Percentiles rank a stretch among this genome's conserved stretches.
Conservation (phyloP, 2,329 filamentous ascomycete species). For the Diaporthe citri region DNA sequence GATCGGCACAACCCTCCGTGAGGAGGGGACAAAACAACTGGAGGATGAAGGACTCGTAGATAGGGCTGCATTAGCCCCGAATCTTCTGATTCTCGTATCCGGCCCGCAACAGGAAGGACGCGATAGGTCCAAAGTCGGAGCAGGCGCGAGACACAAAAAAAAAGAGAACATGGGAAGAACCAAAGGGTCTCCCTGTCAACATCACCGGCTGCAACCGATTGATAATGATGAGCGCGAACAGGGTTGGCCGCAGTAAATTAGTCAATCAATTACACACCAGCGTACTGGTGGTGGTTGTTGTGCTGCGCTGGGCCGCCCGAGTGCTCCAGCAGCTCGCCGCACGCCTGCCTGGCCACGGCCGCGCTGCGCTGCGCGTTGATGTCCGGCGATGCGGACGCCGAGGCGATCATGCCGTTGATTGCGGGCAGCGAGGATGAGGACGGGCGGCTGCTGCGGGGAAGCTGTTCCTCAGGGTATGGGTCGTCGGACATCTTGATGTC, state of each 20-base stretch:
- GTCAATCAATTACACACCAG: neutral
- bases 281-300: constrained; percentile 26
- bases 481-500: constrained; percentile 39
- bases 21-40: neutral
- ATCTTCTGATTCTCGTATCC: constrained; percentile 13
- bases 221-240: constrained; percentile 1
- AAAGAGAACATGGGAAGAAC: neutral
- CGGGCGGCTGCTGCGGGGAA: constrained; percentile 43
- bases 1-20: neutral
- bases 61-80: constrained; percentile 30
- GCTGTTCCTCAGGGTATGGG: constrained; percentile 39
- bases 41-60: constrained; percentile 22
- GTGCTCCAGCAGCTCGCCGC: constrained; percentile 50
- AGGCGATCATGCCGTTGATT: constrained; percentile 41
- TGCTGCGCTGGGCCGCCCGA: constrained; percentile 34
- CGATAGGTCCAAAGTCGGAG: neutral
- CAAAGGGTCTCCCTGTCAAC: neutral
- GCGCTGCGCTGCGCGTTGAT: constrained; percentile 48
- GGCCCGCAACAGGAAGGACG: neutral
- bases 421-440: constrained; percentile 39
- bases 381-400: constrained; percentile 35
- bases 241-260: neutral
- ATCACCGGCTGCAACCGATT: neutral
- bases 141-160: neutral
- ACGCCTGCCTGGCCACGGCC: constrained; percentile 54